phyloP scores from a whole-genome alignment of 2,329 filamentous ascomycete genomes.

The Sclerotinia sclerotiorum region DNA sequence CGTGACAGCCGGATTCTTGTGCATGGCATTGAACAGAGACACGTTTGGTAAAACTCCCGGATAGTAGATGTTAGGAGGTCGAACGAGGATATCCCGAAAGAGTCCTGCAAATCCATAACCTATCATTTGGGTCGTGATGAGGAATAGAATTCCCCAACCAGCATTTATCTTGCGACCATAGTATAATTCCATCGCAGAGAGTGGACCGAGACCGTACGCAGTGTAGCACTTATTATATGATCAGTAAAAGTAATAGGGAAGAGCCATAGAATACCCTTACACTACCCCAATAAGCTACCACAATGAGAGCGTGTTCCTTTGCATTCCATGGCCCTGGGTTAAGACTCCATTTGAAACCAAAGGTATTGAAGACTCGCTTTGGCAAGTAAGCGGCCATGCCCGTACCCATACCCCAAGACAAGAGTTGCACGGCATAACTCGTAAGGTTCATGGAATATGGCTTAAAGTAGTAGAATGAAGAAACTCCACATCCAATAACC shows the following conservation, averaged over 20 bases:
- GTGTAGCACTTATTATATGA: constrained; percentile 34
- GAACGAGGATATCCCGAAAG: constrained; percentile 56
- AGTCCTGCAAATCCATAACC: constrained; percentile 64
- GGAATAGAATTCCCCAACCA: constrained; percentile 50
- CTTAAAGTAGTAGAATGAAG: constrained; percentile 42
- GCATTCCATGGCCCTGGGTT: constrained; percentile 68
- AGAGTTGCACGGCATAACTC: constrained; percentile 40
- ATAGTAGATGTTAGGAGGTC: constrained; percentile 64
- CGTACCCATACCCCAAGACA: constrained; percentile 41
- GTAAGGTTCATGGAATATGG: constrained; percentile 37
- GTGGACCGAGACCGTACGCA: constrained; percentile 53
- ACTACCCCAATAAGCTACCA: constrained; percentile 45
- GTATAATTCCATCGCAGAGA: constrained; percentile 63
- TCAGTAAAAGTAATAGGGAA: constrained; percentile 68
- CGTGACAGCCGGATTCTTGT: constrained; percentile 42
- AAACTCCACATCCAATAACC: constrained; percentile 37
- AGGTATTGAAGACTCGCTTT: constrained; percentile 31
- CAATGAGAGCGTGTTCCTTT: constrained; percentile 66
- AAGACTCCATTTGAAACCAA: constrained; percentile 43
- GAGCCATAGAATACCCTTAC: constrained; percentile 50
- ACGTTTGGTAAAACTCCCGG: constrained; percentile 53
- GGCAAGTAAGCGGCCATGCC: constrained; percentile 38
- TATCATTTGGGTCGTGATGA: constrained; percentile 61
- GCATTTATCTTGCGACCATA: constrained; percentile 46
- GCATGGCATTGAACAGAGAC: constrained; percentile 45